Base-by-base conservation (phyloP, 495 filamentous ascomycete species). In the Penicillium antarcticum region DNA sequence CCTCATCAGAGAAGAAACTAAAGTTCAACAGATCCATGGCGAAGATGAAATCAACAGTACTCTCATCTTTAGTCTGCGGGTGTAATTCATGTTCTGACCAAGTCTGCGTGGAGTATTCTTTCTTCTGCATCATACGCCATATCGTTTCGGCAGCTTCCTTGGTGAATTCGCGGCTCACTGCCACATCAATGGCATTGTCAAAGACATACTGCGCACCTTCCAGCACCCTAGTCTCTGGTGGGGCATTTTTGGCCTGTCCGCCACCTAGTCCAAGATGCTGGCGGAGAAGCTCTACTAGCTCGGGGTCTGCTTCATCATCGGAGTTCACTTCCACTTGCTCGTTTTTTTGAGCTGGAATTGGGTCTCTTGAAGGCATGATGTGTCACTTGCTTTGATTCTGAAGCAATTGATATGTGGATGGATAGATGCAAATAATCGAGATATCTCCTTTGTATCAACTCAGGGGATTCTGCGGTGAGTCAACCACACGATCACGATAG, bases 21-120 rank as follows among this genome's bases (percentile, higher is more conserved):
- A 97, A 98, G 65, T 98, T 98, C 48, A 98, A 74, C 12, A 98
- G 66, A 63, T 98, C 94, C 90, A 97, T 95, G 12, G 87, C 87
- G 66, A 98, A 97, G 42, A 98, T 91, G 61, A 97, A 97, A 53
- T 89, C 83, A 10, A 96, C 82, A 0, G 88, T 88, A 33, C 70
- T 80, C 58, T 88, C 85, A 60, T 94, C 81, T 51, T 87, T 88
- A 10, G 79, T 53, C 56, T 91, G 83, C 10, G 94, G 94, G 61
- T 98, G 94, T n/a, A 97, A 71, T 56, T 92, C 89, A 68, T 96
- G 92, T 48, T 84, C 74, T 6, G 88, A 84, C 94, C 94, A 98
- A 5, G 80, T 86, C 46, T 84, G 82, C 0, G 88, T 88, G 7
- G 87, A 92, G 72, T 94, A 98, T 14, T 76, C 67, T 54, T 89